Base-by-base conservation (phyloP, 2,329 filamentous ascomycete species). In the Ophiostoma sp. region DNA sequence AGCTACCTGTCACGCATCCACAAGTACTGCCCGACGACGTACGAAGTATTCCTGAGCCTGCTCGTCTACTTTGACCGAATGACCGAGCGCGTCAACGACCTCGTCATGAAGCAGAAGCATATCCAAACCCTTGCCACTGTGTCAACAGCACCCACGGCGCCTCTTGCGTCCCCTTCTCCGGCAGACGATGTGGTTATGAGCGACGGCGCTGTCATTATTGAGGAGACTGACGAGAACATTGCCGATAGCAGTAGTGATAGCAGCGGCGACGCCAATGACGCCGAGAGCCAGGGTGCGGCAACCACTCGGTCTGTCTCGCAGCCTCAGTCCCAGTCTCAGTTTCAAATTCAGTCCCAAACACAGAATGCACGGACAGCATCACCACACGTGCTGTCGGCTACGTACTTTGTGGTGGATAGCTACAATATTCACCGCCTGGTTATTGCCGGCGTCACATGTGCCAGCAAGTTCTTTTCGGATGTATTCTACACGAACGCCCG, bases 401-500 rank as follows among this genome's bases (percentile, higher is more conserved):
- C 85, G 10, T 88, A 86, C 72, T 98, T 99, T 77, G 94, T 98
- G 57, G 95, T 98, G 13, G 95, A 99, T 81, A 98, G 95, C 81
- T 99, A 95, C 83, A 99, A 99, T 80, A 98, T 99, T 73, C 95
- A 99, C 78, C 89, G 95, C 70, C 83, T 99, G 70, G 94, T 98
- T 69, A 99, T 99, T 78, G 93, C 95, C 1, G 95, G 94, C 48
- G 95, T 99, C 64, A 99, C 95, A 3, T 98, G 95, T 80, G 94
- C 95, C 5, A 98, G 94, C 86, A 99, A 99, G 80, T 99, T 98
- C 84, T 99, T 99, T 81, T 98, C 94, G 5, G 87, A 99, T 81
- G 94, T 98, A 57, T 99, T 99, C 76, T 99, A 98, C 79, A 99
- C 95, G 11, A 99, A 99, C 80, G 98, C 95, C 70, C 88, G 95